Percentiles rank a stretch among this genome's conserved stretches.
Conservation (phyloP, 2,329 filamentous ascomycete species). For the Cercospora sojina region DNA sequence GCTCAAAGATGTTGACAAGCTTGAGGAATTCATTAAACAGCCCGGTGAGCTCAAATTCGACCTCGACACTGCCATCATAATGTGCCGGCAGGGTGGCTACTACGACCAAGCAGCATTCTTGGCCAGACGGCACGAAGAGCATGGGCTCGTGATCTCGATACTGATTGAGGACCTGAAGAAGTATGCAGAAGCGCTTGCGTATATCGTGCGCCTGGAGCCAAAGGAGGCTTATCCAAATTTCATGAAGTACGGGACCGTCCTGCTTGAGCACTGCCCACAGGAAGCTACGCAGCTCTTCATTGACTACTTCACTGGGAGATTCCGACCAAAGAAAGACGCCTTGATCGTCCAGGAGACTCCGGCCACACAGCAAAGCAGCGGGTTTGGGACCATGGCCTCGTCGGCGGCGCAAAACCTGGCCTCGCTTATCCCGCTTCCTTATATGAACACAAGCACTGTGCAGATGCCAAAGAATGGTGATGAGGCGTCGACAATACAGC, state of each 20-base stretch:
- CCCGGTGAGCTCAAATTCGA: slow-evolving; percentile 95
- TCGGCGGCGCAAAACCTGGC: slow-evolving; percentile 84
- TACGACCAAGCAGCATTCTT: slow-evolving; percentile 95
- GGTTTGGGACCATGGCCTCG: slow-evolving; percentile 54
- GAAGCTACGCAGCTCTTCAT: slow-evolving; percentile 86
- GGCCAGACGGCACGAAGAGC: slow-evolving; percentile 89
- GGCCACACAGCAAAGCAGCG: slow-evolving; percentile 32
- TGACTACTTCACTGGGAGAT: slow-evolving; percentile 88
- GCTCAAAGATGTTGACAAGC: slow-evolving; percentile 91
- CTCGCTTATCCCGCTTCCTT: slow-evolving; percentile 78
- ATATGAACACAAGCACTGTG: slow-evolving; percentile 67
- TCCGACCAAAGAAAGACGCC: slow-evolving; percentile 68
- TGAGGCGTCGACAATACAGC: slow-evolving; percentile 52
- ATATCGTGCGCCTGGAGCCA: slow-evolving; percentile 84
- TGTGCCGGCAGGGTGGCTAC: slow-evolving; percentile 97
- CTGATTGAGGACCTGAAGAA: slow-evolving; percentile 92
- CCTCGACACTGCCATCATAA: slow-evolving; percentile 91
- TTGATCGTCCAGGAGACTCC: slow-evolving; percentile 51
- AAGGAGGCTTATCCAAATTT: slow-evolving; percentile 81
- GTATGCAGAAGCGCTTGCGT: slow-evolving; percentile 83
- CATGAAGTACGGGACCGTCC: slow-evolving; percentile 90
- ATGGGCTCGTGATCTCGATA: slow-evolving; percentile 91
- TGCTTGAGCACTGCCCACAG: slow-evolving; percentile 81
- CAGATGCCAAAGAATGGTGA: slow-evolving; percentile 49
- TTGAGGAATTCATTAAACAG: slow-evolving; percentile 95